phyloP scores from a whole-genome alignment of 169 alveolate species.

The Babesia microti region DNA sequence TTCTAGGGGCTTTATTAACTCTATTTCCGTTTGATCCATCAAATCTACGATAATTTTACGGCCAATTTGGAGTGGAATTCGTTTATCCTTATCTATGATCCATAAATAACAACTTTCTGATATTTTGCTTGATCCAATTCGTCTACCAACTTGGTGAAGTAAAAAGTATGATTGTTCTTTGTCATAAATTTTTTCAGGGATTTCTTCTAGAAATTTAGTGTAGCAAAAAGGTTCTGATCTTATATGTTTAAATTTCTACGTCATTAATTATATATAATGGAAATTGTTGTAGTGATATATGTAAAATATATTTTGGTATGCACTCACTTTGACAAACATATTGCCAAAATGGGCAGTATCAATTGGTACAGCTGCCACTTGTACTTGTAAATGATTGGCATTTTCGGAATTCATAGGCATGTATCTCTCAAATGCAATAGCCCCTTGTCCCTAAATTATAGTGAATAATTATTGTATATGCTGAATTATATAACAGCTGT shows the following conservation, averaged over 20 bases:
- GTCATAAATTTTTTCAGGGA: constrained; percentile 5
- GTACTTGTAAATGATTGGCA: constrained; percentile 46
- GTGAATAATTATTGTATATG: too few species aligned
- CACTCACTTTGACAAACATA: too few species aligned
- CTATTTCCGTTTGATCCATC: constrained; percentile 7
- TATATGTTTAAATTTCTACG: too few species aligned
- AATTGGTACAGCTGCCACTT: constrained; percentile 36
- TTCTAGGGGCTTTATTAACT: neutral
- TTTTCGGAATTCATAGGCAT: constrained; percentile 32
- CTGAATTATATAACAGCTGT: too few species aligned
- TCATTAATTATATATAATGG: too few species aligned
- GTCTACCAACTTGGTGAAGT: constrained; percentile 31
- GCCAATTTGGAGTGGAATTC: constrained; percentile 32
- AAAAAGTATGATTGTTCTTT: constrained; percentile 23
- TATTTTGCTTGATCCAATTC: constrained; percentile 22
- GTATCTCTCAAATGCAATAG: constrained; percentile 36
- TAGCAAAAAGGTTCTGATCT: too few species aligned
- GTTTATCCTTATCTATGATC: constrained; percentile 15
- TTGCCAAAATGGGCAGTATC: too few species aligned
- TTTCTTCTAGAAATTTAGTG: too few species aligned
- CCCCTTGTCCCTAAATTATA: constrained; percentile 39
- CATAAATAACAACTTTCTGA: too few species aligned
- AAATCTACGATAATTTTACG: constrained; percentile 21
- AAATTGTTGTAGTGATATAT: too few species aligned
- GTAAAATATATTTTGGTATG: too few species aligned